Percentiles rank a stretch among this genome's conserved stretches.
Evolutionary conservation across 169 alveolate species (phyloP).

Genomic region (Plasmodium fragile): DNA sequence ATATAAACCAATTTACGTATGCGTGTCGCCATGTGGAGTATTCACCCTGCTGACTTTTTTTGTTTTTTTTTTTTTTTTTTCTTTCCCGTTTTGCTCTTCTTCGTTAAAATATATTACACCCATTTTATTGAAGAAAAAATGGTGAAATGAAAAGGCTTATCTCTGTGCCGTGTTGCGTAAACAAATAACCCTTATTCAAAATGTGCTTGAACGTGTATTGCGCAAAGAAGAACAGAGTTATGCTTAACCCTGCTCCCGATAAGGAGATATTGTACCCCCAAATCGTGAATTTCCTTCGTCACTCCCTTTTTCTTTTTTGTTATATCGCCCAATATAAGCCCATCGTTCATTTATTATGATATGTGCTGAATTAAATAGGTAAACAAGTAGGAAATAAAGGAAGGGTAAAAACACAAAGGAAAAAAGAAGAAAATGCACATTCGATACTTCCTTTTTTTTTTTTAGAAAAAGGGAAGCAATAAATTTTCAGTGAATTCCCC

Average conservation of each 20-base stretch:
- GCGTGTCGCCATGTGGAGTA: background rate
- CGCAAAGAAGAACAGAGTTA: background rate
- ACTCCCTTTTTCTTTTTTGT: background rate
- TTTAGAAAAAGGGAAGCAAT: background rate
- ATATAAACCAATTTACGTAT: background rate
- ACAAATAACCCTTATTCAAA: background rate
- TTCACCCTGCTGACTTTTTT: background rate
- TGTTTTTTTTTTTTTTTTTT: slow-evolving; percentile 8
- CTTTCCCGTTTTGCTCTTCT: background rate
- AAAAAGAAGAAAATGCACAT: background rate
- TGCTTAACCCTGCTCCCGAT: background rate
- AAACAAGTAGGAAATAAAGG: background rate
- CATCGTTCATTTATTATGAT: background rate
- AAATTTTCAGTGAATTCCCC: background rate
- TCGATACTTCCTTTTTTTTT: background rate
- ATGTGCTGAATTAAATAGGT: background rate
- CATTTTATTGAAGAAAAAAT: background rate
- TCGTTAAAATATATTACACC: slow-evolving; percentile 3
- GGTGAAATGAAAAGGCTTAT: background rate
- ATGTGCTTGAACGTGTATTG: background rate
- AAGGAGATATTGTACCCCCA: background rate
- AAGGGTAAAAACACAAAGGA: background rate
- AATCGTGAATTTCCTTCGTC: background rate
- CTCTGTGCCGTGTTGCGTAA: background rate
- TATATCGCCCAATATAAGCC: background rate